Base-by-base conservation (phyloP, 805 yeast species). In the Candida sphagnicola region DNA sequence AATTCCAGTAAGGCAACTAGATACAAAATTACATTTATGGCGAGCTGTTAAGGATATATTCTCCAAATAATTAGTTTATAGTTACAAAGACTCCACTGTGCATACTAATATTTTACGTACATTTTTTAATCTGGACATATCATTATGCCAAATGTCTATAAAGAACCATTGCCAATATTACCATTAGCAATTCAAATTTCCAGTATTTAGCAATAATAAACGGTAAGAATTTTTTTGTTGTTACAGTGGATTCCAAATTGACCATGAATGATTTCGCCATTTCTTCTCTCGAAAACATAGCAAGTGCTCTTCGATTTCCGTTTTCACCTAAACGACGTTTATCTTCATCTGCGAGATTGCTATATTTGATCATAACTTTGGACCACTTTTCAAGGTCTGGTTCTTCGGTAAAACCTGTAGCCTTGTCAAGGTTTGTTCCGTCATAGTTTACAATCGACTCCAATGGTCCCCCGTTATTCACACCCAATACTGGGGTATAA, bases 381-480 rank as follows among this genome's bases (percentile, higher is more conserved):
- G 78, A 63, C 95, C 95, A 85, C 31, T 61, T 56, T 4, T 58
- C 57, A 2, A 71, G 65, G 31, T 72, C 68, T 1, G 77, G 64
- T 12, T 66, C 69, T 29, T 73, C 72, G 11, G 75, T 68, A 69
- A 78, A 84, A 0, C 95, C 95, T 0, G 89, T 83, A 6, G 82
- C 80, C 11, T 52, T 47, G 3, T 40, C 49, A 2, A 42, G 15
- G 37, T 65, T 63, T 5, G 42, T 35, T 2, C 58, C 62, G 21
- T 46, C 47, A 46, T 45, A 65, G 39, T 57, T 48, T 8, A 67
- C 70, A 8, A 84, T 65, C 0, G 96, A 82, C 56, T 93, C 99
- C 25, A 81, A 61, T 0, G 99, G 99, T 0, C 99, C 99, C 18
- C 99, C 99, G 28, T 79, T 79, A 52, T 85, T 79, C 4, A 83